Evolutionary conservation across 176 grass and related monocot species (phyloP).

Genomic region (Musa troglodytarum): DNA sequence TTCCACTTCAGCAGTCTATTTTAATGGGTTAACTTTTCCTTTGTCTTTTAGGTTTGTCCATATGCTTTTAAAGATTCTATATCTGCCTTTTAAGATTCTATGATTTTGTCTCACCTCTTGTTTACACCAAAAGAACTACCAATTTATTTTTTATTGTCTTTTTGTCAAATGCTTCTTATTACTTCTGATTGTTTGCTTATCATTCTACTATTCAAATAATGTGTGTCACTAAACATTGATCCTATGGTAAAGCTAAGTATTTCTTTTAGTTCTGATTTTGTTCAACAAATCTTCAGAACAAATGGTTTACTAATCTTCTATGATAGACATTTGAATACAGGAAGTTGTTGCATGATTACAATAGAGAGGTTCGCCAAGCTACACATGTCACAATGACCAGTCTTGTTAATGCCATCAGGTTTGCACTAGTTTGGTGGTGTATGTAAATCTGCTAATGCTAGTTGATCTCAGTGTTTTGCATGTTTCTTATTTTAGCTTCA

Average conservation of each 20-base stretch:
- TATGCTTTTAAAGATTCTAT: neutral
- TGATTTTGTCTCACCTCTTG: neutral
- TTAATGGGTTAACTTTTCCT: neutral
- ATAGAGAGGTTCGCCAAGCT: slow-evolving; percentile 85
- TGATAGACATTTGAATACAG: slow-evolving; percentile 87
- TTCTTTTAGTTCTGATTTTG: no score
- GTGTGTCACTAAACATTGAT: no score
- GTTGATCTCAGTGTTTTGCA: slow-evolving; percentile 10
- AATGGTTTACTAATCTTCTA: slow-evolving; percentile 7
- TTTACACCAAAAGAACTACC: neutral
- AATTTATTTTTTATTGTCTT: neutral
- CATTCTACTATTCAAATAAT: neutral
- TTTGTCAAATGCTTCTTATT: neutral
- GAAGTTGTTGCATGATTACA: slow-evolving; percentile 75
- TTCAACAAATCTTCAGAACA: neutral
- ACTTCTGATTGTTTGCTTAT: neutral
- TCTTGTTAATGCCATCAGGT: slow-evolving; percentile 68
- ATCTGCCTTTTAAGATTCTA: neutral
- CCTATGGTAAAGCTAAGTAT: no score
- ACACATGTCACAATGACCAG: slow-evolving; percentile 79
- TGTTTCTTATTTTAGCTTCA: neutral
- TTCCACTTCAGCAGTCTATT: neutral
- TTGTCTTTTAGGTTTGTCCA: neutral
- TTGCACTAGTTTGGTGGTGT: slow-evolving; percentile 21
- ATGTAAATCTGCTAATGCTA: neutral